These are phyloP conservation scores for Boletus rex-veris DNA, from an alignment of 768 basidiomycete genomes.

Conservation along the genomic window DNA sequence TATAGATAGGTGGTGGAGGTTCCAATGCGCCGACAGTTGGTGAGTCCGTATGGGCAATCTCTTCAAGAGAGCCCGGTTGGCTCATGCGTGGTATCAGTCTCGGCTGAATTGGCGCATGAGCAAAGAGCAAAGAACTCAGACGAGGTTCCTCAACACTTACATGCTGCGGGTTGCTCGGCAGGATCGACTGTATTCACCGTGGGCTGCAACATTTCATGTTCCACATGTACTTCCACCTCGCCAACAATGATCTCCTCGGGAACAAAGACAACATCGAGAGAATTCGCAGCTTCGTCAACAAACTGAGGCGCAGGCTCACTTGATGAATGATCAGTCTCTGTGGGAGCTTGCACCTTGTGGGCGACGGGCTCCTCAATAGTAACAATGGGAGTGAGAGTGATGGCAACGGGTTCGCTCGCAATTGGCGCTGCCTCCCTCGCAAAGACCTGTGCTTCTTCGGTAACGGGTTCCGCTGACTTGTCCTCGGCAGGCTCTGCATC, in stretches of 20 bases:
- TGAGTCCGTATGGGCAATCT: background rate
- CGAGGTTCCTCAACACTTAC: constrained; percentile 10
- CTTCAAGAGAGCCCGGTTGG: background rate
- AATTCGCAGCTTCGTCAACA: background rate
- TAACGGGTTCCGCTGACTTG: background rate
- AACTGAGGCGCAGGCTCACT: constrained; percentile 9
- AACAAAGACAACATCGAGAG: background rate
- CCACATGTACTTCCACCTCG: background rate
- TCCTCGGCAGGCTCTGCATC: background rate
- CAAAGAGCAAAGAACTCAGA: background rate
- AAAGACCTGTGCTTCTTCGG: background rate
- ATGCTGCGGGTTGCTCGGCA: background rate
- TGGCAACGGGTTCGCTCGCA: background rate
- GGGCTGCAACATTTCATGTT: background rate
- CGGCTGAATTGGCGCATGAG: constrained; percentile 4
- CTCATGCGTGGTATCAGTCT: background rate
- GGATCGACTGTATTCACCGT: background rate
- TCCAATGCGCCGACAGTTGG: background rate
- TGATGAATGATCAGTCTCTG: constrained; percentile 1
- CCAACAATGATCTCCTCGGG: background rate
- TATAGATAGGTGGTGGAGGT: too few species aligned
- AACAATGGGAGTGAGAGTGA: background rate
- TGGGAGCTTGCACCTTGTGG: background rate
- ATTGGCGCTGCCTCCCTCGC: background rate
- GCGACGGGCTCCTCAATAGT: constrained; percentile 1